These are phyloP conservation scores for Boechera retrofracta DNA, from an alignment of 345 rosid genomes.

Conservation along the genomic window DNA sequence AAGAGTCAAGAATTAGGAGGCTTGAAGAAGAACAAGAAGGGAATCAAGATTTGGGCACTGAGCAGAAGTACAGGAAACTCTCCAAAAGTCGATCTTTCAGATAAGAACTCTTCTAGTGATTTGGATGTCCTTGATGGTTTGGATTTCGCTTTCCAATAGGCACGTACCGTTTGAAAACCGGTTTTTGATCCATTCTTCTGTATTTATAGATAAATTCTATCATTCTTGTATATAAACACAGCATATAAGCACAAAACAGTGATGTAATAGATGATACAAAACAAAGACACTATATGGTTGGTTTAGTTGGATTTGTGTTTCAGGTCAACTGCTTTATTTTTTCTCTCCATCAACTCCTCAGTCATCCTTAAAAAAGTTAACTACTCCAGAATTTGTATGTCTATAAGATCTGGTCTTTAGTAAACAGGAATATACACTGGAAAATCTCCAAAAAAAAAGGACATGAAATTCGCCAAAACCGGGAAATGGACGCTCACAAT, in stretches of 20 bases:
- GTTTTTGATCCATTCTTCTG: constrained; percentile 32
- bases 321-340: constrained; percentile 42
- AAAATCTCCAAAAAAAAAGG: background rate
- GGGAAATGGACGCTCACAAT: constrained; percentile 32
- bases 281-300: constrained; percentile 33
- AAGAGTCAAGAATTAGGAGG: constrained; percentile 76
- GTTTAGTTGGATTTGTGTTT: constrained; percentile 42
- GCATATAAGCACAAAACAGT: constrained; percentile 25
- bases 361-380: constrained; percentile 31
- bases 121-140: constrained; percentile 67
- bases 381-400: constrained; percentile 22
- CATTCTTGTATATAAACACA: constrained; percentile 37
- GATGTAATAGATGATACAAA: constrained; percentile 35
- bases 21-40: constrained; percentile 43
- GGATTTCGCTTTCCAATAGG: constrained; percentile 39
- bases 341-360: constrained; percentile 40
- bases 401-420: constrained; percentile 32
- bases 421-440: constrained; percentile 21
- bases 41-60: constrained; percentile 48
- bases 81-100: constrained; percentile 47
- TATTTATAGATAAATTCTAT: constrained; percentile 22
- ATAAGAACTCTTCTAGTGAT: constrained; percentile 38
- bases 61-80: constrained; percentile 80
- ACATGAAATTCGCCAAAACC: constrained; percentile 36
- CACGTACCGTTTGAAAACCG: background rate